Evolutionary conservation across 495 filamentous ascomycete species (phyloP), one percentile per base, ranked within the genome.

Genomic region (Parathielavia appendiculata): DNA sequence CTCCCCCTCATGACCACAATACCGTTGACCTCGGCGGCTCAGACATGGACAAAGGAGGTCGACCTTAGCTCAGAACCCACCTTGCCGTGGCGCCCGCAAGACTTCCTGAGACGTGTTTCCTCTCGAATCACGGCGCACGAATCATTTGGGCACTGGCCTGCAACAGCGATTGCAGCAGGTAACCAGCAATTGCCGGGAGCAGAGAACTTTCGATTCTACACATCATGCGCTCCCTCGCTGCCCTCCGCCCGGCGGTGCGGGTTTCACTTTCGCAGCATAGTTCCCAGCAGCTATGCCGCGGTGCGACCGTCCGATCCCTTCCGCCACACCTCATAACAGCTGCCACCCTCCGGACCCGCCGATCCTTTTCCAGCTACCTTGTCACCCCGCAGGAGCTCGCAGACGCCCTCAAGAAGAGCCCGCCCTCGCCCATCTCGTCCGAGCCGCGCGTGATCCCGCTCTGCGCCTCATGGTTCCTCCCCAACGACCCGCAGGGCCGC

Each of bases 391-490:
- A 83, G 48, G 84, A 97, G 72, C 87, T 97, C 54, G 72, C 83
- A 54, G 79, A 85, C 44, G 92, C 91, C 35, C 79, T 97, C 44
- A 84, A 86, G 66, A 86, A 86, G 67, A 90, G 88, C 66, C 79
- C 89, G 6, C 78, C 85, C 0, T 84, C 81, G 57, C 84, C 86
- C 59, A 86, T 91, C 65, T 86, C 86, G 14, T 86, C 88, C 30
- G 81, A 87, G 2, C 86, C 93, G 0, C 83, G 89, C 60, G 84
- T 91, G 32, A 82, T 97, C 52, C 90, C 95, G 2, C 73, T 98
- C 51, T 97, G 89, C 69, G 93, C 91, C 39, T 82, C 90, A 35
- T 98, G 93, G 93, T 97, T 96, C 66, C 81, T 98, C 63, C 93
- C 95, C 40, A 97, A 95, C 75, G 91, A 93, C 58, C 66, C 75